Base-by-base conservation (phyloP, 129 eudicot genomes). In the Artemisia annua region DNA sequence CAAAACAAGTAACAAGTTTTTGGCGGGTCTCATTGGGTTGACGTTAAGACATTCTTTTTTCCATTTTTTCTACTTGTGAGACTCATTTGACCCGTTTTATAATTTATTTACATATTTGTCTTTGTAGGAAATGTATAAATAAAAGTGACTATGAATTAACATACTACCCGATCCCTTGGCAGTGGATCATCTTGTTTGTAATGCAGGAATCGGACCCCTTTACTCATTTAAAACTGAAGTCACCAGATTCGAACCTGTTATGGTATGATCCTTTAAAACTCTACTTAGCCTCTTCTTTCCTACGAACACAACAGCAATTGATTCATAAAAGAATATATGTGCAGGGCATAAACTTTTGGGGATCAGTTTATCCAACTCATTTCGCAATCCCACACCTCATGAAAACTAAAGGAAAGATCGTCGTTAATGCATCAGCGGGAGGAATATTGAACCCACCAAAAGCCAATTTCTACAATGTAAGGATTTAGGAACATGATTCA, bases 121-220 rank as follows among this genome's bases (percentile, higher is more conserved):
- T 28, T 28, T 28, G 32, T 28, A 28, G 32, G 32, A 28, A 28
- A 2, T 28, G 4, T 28, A 28, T 28, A 28, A 28, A 4, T 28
- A 39, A 5, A 35, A 1, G 44, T 39, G 10, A 39, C 10, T 17
- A 16, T 28, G 14, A 61, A 26, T 61, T 28, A 61, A 26, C 48
- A 28, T 5, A 26, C 30, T 20, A 11, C 3, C 1, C 50, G 11
- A n/a, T 63, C 14, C 43, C 0, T 63, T 5, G 12, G 54, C 59
- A 85, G 89, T 85, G 86, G 89, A 82, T 79, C 86, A 85, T 76
- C 78, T 85, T 26, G 86, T 85, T 67, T 82, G 82, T 71, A 85
- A 85, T 44, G 86, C 86, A n/a, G 89, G 89, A 46, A 76, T 85
- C 12, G 72, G 46, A 12, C 53, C 68, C 46, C 12, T 75, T 7